Evolutionary conservation across 2,329 filamentous ascomycete genomes (phyloP), one percentile per base, ranked within the genome.

Genomic region (Fusarium tupiense): DNA sequence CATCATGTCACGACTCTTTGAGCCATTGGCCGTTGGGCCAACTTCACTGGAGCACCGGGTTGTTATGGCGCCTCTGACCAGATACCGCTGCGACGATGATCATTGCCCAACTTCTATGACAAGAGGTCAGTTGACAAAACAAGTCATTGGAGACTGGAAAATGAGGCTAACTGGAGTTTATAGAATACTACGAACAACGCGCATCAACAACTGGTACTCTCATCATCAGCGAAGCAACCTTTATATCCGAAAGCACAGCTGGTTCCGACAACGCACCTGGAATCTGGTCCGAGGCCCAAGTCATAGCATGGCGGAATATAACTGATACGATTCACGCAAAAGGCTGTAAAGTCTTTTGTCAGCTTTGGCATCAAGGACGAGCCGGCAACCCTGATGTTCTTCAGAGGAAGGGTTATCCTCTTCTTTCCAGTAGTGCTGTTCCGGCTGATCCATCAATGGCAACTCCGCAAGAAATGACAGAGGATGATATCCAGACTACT

Each of bases 161-260:
- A 35, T 35, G 33, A 35, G 14, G 3, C 33, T 35, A 35, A 35
- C 14, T 35, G 33, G 1, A 38, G 14, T 19, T 5, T 13, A 7
- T 19, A 54, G 52, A 54, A 38, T 54, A 54, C 35, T 54, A 54
- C 24, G 52, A 54, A 29, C 52, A 54, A n/a, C 52, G 52, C 0
- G 52, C 52, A 29, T 54, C 52, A 40, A 54, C 52, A 22, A 24
- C 52, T 13, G 52, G 52, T 0, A 54, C 52, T 10, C 52, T 54
- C 35, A 54, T 54, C 24, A 40, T 54, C 14, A 54, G 52, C 20
- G 52, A 54, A 54, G 52, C 52, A 54, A 40, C 52, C 19, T 54
- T 54, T 2, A 40, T 54, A 54, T 54, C 35, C 4, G 52, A 54
- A n/a, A 54, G 35, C 52, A 54, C 52, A 38, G 52, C 52, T 2